Conservation (phyloP, 441 rosid genomes). For the Corymbia citriodora region DNA sequence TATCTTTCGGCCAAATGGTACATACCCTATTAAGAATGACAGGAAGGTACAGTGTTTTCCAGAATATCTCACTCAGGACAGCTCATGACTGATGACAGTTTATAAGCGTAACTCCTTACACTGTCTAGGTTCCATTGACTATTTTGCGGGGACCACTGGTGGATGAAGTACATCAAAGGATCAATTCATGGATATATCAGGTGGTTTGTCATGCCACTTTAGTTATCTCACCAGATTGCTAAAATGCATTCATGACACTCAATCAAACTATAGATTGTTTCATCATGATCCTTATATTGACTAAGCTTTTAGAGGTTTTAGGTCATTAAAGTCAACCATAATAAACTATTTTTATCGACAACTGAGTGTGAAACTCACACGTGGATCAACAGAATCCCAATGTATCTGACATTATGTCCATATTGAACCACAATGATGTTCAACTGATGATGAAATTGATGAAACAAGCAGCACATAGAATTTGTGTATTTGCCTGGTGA, state of each 20-base stretch:
- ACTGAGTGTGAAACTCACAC: neutral
- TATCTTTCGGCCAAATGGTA: constrained; percentile 94
- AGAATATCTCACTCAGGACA: neutral
- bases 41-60: constrained; percentile 42
- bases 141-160: constrained; percentile 68
- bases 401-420: neutral
- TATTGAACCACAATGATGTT: neutral
- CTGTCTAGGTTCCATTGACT: constrained; percentile 63
- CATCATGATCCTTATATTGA: neutral
- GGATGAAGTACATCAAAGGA: constrained; percentile 83
- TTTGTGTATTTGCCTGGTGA: neutral
- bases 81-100: constrained; percentile 3
- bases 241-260: neutral
- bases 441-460: neutral
- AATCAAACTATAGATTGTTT: neutral
- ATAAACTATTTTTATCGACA: neutral
- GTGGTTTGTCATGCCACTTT: constrained; percentile 20
- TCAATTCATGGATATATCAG: constrained; percentile 93
- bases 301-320: neutral
- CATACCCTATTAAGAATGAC: constrained; percentile 52
- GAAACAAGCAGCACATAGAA: neutral
- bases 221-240: neutral
- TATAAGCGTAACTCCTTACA: constrained; percentile 1
- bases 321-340: neutral
- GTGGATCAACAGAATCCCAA: neutral